A percentile compares a stretch with the other conserved stretches of the same genome.
phyloP scores from a whole-genome alignment of 305 asterid species.

The Lippia alba region DNA sequence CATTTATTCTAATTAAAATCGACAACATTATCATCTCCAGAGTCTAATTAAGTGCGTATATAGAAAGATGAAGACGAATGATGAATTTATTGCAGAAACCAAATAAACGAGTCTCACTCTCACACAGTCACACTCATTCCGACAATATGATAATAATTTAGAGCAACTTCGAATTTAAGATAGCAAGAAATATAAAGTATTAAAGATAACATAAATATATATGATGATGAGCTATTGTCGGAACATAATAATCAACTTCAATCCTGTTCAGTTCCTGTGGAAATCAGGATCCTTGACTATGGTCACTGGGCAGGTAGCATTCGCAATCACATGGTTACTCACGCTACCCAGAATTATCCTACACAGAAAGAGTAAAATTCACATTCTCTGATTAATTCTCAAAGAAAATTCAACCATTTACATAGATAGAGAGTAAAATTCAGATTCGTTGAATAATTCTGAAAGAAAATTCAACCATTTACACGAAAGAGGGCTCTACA shows the following conservation, averaged over 20 bases:
- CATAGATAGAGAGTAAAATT: not conserved
- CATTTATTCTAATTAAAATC: too few species aligned
- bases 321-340: slow-evolving; percentile 66
- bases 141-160: too few species aligned
- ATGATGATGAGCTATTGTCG: not conserved
- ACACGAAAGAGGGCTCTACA: too few species aligned
- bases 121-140: too few species aligned
- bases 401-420: not conserved
- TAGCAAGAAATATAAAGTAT: slow-evolving; percentile 2
- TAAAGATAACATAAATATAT: not conserved
- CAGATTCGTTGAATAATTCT: too few species aligned
- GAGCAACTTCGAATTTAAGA: too few species aligned
- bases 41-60: too few species aligned
- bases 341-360: slow-evolving; percentile 95
- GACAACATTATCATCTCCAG: too few species aligned
- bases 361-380: not conserved
- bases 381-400: too few species aligned
- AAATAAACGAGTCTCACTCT: too few species aligned
- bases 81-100: too few species aligned
- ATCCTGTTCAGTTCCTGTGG: slow-evolving; percentile 49
- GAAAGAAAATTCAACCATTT: not conserved
- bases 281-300: slow-evolving; percentile 73
- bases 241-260: not conserved
- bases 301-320: slow-evolving; percentile 81
- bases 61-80: too few species aligned